Conservation (phyloP, 2,329 filamentous ascomycete species). For the Sclerotinia glacialis region DNA sequence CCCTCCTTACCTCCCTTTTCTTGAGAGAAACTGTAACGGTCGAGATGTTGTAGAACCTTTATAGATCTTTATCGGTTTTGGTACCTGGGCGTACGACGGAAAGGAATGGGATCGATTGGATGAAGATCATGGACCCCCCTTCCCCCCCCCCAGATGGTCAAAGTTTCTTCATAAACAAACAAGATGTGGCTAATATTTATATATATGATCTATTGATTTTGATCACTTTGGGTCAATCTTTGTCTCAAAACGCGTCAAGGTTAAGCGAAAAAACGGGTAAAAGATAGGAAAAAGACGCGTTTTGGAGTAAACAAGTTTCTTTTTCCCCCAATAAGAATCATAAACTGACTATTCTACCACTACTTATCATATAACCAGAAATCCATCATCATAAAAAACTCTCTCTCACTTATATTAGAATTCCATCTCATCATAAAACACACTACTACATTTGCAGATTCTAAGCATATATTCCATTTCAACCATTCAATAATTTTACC, state of each 20-base stretch:
- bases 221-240: background rate
- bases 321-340: background rate
- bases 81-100: background rate
- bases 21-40: background rate
- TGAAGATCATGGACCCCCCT: no score
- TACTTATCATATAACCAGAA: background rate
- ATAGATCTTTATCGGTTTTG: background rate
- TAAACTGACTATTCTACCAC: background rate
- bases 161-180: background rate
- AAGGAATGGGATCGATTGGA: background rate
- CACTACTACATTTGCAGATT: no score
- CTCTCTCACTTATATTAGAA: no score
- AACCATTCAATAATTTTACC: background rate
- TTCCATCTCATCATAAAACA: no score
- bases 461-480: background rate
- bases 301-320: background rate
- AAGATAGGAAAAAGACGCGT: background rate
- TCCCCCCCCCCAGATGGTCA: no score
- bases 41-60: background rate
- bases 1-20: background rate
- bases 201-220: conserved; percentile 1
- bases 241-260: background rate
- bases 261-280: background rate
- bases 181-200: background rate
- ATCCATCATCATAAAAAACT: background rate